Base-by-base conservation (phyloP, 2,329 filamentous ascomycete species). In the Rutstroemia sp. region DNA sequence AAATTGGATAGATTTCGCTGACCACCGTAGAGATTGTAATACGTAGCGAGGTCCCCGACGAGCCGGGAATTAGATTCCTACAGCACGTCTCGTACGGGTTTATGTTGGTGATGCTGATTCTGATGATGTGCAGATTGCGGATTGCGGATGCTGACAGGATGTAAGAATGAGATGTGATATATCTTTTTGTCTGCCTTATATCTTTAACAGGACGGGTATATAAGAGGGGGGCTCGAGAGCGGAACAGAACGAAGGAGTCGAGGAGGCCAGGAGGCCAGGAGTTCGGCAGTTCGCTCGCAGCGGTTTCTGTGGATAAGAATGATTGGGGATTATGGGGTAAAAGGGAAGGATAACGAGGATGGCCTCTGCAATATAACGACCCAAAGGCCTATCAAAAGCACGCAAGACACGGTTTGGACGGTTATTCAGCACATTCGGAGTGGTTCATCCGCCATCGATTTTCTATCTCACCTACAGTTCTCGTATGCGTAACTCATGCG, bases 401-500 rank as follows among this genome's bases (percentile, higher is more conserved):
- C 27, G 27, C 8, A 30, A 30, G 27, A 30, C 27, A 30, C 27
- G 27, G 27, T 30, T 30, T 8, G 27, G 9, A 30, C 34, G 30
- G 18, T 47, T 39, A 41, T 54, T 49, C 2, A 30, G 21, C 34
- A 23, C 30, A 54, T 30, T 27, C 44, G 52, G 52, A 54, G 34
- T 21, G 44, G 52, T 34, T 47, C 30, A 49, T 54, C 52, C 52
- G 52, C 49, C 44, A 30, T 54, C 21, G 44, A 49, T 49, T 54
- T 49, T 49, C 34, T 54, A 54, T 54, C 52, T 49, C 42, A 54
- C 52, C 47, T 54, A 54, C 52, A 54, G 52, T 49, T 41, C n/a
- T 54, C 25, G 18, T 41, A 49, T 54, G 52, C 52, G 44, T 39
- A 54, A 18, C 38, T 41, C 30, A 49, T 54, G 51, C 51, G 51